Evolutionary conservation across 805 yeast species (phyloP).

Genomic region (Zygotorulaspora florentina): DNA sequence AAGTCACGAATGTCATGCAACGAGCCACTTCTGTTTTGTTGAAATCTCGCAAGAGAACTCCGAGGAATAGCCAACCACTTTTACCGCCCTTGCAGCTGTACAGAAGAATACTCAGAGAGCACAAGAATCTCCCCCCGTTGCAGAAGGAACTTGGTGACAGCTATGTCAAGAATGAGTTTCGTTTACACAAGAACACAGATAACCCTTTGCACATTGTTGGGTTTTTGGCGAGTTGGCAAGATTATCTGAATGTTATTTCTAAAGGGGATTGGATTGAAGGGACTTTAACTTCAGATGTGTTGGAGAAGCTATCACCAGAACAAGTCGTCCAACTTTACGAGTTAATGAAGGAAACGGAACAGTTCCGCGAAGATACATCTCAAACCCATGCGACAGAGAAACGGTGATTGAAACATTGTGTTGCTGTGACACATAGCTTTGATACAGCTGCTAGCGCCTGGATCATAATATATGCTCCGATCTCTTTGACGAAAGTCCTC

Average conservation of each 20-base stretch:
- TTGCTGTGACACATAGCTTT: too few species aligned
- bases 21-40: constrained; percentile 8
- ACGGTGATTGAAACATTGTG: too few species aligned
- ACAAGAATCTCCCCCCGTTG: constrained; percentile 57
- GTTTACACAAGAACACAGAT: constrained; percentile 72
- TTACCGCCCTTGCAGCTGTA: constrained; percentile 81
- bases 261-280: constrained; percentile 63
- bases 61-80: constrained; percentile 41
- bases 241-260: constrained; percentile 56
- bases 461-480: too few species aligned
- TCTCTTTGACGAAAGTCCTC: too few species aligned
- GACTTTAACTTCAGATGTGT: constrained; percentile 54
- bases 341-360: constrained; percentile 67
- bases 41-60: constrained; percentile 12
- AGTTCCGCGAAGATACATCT: constrained; percentile 13
- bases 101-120: constrained; percentile 79
- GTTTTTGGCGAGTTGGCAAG: constrained; percentile 92
- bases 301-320: constrained; percentile 85
- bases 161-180: constrained; percentile 86
- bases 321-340: constrained; percentile 82
- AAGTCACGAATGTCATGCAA: background rate
- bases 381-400: background rate
- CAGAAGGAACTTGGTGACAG: constrained; percentile 81
- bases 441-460: too few species aligned
- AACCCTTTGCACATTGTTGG: constrained; percentile 94